These are phyloP conservation scores for Pestalotiopsis sp. DNA, from an alignment of 2,329 filamentous ascomycete species.

Conservation along the genomic window DNA sequence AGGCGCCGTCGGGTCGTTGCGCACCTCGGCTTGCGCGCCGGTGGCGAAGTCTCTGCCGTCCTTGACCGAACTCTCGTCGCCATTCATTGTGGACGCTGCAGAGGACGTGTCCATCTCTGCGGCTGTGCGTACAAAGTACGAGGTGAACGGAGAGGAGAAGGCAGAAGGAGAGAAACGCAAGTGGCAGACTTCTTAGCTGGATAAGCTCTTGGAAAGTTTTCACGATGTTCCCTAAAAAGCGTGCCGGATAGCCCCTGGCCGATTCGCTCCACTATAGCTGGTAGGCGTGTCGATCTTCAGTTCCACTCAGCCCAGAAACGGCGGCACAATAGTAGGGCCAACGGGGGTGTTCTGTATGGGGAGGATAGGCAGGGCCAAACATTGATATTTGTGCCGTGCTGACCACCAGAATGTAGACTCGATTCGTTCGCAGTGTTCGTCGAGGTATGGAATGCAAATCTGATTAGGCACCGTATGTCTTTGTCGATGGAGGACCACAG, in stretches of 20 bases:
- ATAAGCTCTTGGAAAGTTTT: background rate
- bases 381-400: too few relatives aligned
- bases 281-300: background rate
- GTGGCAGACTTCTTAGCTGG: background rate
- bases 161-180: background rate
- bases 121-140: background rate
- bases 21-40: background rate
- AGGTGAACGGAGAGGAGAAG: background rate
- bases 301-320: background rate
- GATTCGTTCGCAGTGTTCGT: too few relatives aligned
- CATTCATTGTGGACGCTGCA: slow-evolving; percentile 5
- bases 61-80: slow-evolving; percentile 5
- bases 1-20: background rate
- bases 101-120: background rate
- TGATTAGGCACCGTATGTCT: too few relatives aligned
- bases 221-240: background rate
- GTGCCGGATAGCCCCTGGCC: background rate
- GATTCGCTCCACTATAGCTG: background rate
- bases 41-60: background rate
- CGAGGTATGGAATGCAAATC: too few relatives aligned
- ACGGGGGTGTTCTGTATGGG: too few relatives aligned
- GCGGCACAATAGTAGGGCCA: background rate
- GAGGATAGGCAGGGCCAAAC: too few relatives aligned
- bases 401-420: too few relatives aligned
- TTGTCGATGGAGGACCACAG: too few relatives aligned